Percentiles rank a stretch among this genome's conserved stretches.
phyloP scores from a whole-genome alignment of 1,284 basidiomycete genomes.

The Wallemia hederae region DNA sequence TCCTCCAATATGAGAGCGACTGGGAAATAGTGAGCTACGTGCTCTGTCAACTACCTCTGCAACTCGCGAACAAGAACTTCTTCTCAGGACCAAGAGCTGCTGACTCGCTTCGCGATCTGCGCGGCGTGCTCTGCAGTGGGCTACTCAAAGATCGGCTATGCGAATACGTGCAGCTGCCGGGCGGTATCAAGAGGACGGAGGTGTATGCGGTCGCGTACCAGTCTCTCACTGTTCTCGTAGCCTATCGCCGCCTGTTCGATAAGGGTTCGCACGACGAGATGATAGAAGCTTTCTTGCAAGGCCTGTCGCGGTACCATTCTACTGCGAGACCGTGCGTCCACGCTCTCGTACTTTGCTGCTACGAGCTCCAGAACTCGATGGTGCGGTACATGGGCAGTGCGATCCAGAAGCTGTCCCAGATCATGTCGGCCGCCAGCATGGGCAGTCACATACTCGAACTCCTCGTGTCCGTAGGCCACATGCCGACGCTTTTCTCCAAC shows the following conservation, averaged over 20 bases:
- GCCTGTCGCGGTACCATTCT: constrained; percentile 35
- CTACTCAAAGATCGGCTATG: constrained; percentile 33
- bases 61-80: constrained; percentile 82
- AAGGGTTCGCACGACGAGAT: constrained; percentile 31
- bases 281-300: constrained; percentile 54
- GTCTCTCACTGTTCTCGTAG: constrained; percentile 59
- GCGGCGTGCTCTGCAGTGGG: constrained; percentile 37
- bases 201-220: constrained; percentile 69
- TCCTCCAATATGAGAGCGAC: constrained; percentile 46
- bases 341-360: constrained; percentile 41
- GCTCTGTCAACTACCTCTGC: constrained; percentile 64
- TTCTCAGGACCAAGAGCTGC: constrained; percentile 69
- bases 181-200: constrained; percentile 35
- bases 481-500: constrained; percentile 52
- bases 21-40: constrained; percentile 91
- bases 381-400: constrained; percentile 53
- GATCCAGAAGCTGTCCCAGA: constrained; percentile 63
- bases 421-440: constrained; percentile 79
- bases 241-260: constrained; percentile 57
- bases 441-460: constrained; percentile 89
- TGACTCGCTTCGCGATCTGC: constrained; percentile 31
- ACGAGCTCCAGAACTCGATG: constrained; percentile 61
- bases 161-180: constrained; percentile 21
- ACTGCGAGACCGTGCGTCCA: constrained; percentile 80
- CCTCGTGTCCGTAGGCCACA: constrained; percentile 57